These are phyloP conservation scores for Boletellus ananiceps DNA, from an alignment of 768 basidiomycete genomes.

Conservation along the genomic window DNA sequence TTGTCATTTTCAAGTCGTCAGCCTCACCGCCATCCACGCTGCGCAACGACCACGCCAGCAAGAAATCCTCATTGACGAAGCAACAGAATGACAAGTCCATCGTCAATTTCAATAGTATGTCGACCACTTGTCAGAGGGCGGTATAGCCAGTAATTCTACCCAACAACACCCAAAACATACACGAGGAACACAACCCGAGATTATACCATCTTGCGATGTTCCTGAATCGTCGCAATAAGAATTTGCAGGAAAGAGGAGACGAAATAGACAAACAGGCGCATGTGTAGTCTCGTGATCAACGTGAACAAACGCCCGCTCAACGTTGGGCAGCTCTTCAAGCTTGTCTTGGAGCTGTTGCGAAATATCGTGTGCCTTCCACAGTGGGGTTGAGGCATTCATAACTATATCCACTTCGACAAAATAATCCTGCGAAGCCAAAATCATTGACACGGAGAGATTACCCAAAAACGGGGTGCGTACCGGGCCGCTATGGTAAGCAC, in stretches of 20 bases:
- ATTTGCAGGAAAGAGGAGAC: not conserved
- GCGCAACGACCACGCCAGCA: not conserved
- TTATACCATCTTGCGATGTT: conserved; percentile 39
- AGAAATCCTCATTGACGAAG: too few relatives aligned
- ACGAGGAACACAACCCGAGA: not conserved
- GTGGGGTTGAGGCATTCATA: conserved; percentile 81
- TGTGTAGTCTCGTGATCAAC: conserved; percentile 94
- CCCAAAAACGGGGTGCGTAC: conserved; percentile 33
- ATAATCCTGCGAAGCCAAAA: conserved; percentile 52
- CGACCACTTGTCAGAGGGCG: not conserved
- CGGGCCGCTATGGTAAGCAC: conserved; percentile 89
- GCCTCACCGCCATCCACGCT: conserved; percentile 12
- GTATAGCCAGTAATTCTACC: too few relatives aligned
- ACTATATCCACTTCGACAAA: conserved; percentile 96
- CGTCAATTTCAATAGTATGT: conserved; percentile 5
- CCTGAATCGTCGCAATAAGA: conserved; percentile 25
- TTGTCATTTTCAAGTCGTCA: conserved; percentile 30
- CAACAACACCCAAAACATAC: not conserved
- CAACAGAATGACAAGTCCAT: too few relatives aligned
- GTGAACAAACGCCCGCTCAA: conserved; percentile 91
- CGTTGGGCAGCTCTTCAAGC: conserved; percentile 84
- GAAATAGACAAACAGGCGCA: conserved; percentile 41
- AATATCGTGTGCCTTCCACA: conserved; percentile 86
- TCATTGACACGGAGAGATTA: not conserved
- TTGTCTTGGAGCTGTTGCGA: conserved; percentile 84